These are phyloP conservation scores for Suhomyces sp. DNA, from an alignment of 805 yeast genomes.

Conservation along the genomic window DNA sequence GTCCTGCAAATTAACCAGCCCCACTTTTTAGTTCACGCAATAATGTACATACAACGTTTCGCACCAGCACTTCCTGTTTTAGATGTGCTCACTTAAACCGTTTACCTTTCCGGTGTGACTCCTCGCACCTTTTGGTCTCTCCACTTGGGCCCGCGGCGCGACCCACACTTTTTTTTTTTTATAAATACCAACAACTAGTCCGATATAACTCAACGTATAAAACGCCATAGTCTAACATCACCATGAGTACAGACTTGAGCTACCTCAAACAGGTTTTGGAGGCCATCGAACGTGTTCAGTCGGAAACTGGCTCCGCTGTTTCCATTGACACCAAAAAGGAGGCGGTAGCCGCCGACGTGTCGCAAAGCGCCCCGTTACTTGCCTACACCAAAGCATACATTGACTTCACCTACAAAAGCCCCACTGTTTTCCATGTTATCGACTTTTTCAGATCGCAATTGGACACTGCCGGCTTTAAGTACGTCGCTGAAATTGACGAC, in stretches of 20 bases:
- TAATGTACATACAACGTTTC: neutral
- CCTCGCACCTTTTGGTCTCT: neutral
- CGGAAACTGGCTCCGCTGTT: neutral
- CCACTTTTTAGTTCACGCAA: neutral
- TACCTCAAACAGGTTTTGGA: slow-evolving; percentile 1
- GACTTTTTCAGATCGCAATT: slow-evolving; percentile 47
- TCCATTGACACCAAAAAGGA: neutral
- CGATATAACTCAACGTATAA: neutral
- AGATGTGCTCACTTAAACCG: neutral
- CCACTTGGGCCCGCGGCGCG: neutral
- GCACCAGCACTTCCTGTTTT: neutral
- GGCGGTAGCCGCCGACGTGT: neutral
- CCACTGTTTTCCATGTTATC: slow-evolving; percentile 76
- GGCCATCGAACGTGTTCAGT: slow-evolving; percentile 1
- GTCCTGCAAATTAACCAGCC: neutral
- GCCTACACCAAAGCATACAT: slow-evolving; percentile 50
- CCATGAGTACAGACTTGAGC: neutral
- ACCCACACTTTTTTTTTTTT: neutral
- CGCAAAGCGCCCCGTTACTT: neutral
- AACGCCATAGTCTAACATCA: neutral
- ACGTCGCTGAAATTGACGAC: slow-evolving; percentile 58
- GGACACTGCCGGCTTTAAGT: slow-evolving; percentile 58
- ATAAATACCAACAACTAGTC: neutral
- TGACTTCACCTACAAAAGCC: slow-evolving; percentile 67
- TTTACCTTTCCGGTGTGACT: neutral